Evolutionary conservation across 164 flowering plant genomes (phyloP).

Genomic region (Nymphaea colorata): DNA sequence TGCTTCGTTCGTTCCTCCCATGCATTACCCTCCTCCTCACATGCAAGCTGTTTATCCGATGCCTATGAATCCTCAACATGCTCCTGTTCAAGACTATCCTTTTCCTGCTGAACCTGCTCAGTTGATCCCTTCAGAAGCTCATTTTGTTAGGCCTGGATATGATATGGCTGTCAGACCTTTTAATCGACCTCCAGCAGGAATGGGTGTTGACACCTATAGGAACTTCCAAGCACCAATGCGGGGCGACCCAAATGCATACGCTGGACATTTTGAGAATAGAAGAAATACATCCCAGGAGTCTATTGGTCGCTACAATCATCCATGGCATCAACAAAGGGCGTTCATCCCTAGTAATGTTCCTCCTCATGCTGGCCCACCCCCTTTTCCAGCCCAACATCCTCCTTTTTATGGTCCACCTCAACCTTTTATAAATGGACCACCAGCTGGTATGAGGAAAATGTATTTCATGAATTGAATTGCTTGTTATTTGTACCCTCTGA

Average conservation of each 20-base stretch:
- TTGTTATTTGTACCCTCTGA: not conserved
- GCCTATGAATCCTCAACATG: conserved; percentile 42
- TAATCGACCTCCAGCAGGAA: conserved; percentile 38
- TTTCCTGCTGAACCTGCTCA: conserved; percentile 44
- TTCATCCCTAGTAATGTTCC: conserved; percentile 29
- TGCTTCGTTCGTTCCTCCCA: conserved; percentile 40
- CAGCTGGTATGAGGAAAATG: conserved; percentile 27
- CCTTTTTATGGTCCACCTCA: conserved; percentile 48
- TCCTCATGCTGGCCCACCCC: conserved; percentile 22
- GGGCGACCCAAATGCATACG: conserved; percentile 38
- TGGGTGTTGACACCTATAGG: conserved; percentile 24
- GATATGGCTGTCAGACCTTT: conserved; percentile 38
- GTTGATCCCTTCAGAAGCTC: conserved; percentile 34
- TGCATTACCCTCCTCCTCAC: conserved; percentile 37
- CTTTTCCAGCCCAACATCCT: conserved; percentile 5
- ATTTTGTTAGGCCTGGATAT: conserved; percentile 26
- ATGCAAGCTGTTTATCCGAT: conserved; percentile 36
- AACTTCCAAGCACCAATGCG: conserved; percentile 35
- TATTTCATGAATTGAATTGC: not conserved
- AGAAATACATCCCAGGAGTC: conserved; percentile 43
- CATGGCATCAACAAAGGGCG: conserved; percentile 48
- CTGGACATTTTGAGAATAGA: conserved; percentile 30
- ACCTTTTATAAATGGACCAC: conserved; percentile 59
- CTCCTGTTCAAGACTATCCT: conserved; percentile 45
- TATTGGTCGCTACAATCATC: conserved; percentile 33